phyloP scores from a whole-genome alignment of 2,329 filamentous ascomycete genomes.

The Ceratocystis papillata region DNA sequence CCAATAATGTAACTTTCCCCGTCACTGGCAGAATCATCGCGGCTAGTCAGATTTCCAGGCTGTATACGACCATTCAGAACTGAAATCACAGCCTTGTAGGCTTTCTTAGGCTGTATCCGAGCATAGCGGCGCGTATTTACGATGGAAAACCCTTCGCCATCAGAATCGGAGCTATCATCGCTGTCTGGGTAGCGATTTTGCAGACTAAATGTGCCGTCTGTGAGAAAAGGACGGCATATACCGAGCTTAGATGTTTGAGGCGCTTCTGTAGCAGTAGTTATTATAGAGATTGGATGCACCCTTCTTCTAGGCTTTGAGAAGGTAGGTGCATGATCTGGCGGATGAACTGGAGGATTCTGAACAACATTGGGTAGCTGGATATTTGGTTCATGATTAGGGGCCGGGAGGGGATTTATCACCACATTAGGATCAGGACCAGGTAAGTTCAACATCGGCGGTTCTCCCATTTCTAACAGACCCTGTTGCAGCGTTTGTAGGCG shows the following conservation, averaged over 20 bases:
- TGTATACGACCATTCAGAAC: constrained; percentile 30
- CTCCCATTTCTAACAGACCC: background rate
- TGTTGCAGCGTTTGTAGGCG: background rate
- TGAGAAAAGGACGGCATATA: constrained; percentile 27
- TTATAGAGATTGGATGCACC: background rate
- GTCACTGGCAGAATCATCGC: constrained; percentile 22
- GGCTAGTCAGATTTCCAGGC: constrained; percentile 23
- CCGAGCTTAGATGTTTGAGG: background rate
- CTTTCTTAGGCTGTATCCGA: constrained; percentile 37
- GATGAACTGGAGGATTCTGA: background rate
- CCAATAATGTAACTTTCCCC: constrained; percentile 22
- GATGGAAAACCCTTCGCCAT: constrained; percentile 29
- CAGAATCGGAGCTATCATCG: constrained; percentile 22
- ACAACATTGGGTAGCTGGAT: background rate
- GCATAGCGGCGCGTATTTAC: constrained; percentile 30
- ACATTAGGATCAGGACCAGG: background rate
- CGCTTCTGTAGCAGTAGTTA: background rate
- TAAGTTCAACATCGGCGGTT: background rate
- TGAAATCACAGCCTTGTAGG: constrained; percentile 35
- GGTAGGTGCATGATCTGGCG: background rate
- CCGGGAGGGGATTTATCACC: background rate
- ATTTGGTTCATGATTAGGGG: background rate
- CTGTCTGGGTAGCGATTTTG: constrained; percentile 17
- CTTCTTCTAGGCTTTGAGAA: background rate
- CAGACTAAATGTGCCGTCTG: constrained; percentile 8